Percentiles rank a stretch among this genome's conserved stretches.
These are phyloP conservation scores for Eustoma russellianum DNA, from an alignment of 257 asterid genomes.

Conservation along the genomic window DNA sequence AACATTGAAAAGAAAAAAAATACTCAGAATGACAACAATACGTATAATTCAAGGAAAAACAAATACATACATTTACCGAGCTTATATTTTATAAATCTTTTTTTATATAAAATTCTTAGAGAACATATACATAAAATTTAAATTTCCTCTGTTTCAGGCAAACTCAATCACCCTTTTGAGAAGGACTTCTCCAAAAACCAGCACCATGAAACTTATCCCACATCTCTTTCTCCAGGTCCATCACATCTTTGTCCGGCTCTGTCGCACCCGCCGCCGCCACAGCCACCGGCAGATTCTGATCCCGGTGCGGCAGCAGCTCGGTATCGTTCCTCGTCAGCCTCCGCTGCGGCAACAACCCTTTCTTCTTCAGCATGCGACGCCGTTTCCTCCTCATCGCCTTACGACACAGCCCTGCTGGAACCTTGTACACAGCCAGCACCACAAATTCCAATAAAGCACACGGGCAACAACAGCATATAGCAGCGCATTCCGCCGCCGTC, in stretches of 20 bases:
- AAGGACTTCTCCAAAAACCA: slow-evolving; percentile 82
- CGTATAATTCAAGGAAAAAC: too few relatives aligned
- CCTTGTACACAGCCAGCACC: slow-evolving; percentile 49
- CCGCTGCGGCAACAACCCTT: slow-evolving; percentile 21
- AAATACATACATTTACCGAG: too few relatives aligned
- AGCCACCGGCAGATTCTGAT: slow-evolving; percentile 26
- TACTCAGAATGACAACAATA: too few relatives aligned
- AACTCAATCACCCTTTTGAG: slow-evolving; percentile 28
- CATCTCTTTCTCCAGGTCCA: slow-evolving; percentile 75
- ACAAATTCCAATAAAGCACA: slow-evolving; percentile 57
- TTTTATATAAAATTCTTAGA: too few relatives aligned
- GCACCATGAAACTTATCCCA: slow-evolving; percentile 48
- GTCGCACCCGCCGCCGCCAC: slow-evolving; percentile 12
- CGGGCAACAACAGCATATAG: slow-evolving; percentile 77
- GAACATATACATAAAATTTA: too few relatives aligned
- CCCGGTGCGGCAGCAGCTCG: slow-evolving; percentile 10
- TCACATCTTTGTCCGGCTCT: slow-evolving; percentile 35
- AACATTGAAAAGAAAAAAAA: too few relatives aligned
- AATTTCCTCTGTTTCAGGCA: too few relatives aligned
- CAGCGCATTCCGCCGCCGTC: slow-evolving; percentile 79
- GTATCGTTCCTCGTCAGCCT: slow-evolving; percentile 30
- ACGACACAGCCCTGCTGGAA: slow-evolving; percentile 71
- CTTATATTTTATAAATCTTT: too few relatives aligned
- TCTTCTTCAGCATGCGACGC: slow-evolving; percentile 25
- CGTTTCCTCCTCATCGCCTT: slow-evolving; percentile 51